A percentile compares a stretch with the other conserved stretches of the same genome.
These are phyloP conservation scores for Microstegium vimineum DNA, from an alignment of 176 grass and related monocot genomes.

Conservation along the genomic window DNA sequence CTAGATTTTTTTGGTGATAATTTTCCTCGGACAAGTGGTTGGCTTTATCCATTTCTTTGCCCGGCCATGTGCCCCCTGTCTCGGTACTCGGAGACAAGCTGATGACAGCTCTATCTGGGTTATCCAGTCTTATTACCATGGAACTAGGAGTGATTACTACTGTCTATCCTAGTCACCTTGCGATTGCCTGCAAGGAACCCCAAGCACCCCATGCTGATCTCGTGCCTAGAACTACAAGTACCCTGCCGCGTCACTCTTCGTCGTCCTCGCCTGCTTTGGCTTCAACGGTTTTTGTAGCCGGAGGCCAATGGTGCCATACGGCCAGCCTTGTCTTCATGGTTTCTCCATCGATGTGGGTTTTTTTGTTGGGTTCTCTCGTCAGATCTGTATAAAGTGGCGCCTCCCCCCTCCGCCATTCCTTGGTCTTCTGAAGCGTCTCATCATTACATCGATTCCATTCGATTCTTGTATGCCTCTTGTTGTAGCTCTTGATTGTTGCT, in stretches of 20 bases:
- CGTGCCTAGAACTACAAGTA: slow-evolving; percentile 8
- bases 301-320: slow-evolving; percentile 7
- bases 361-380: slow-evolving; percentile 23
- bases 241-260: slow-evolving; percentile 13
- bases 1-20: not conserved
- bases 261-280: slow-evolving; percentile 17
- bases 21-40: not conserved
- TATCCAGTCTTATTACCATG: not conserved
- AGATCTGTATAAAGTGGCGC: slow-evolving; percentile 39
- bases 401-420: not conserved
- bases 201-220: slow-evolving; percentile 8
- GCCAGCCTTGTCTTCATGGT: not conserved
- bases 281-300: slow-evolving; percentile 22
- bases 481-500: not conserved
- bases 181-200: slow-evolving; percentile 26
- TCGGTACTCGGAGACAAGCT: not conserved
- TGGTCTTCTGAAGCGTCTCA: not conserved
- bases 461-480: slow-evolving; percentile 18
- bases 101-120: not conserved
- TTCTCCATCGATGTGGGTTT: slow-evolving; percentile 2
- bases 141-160: not conserved
- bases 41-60: slow-evolving; percentile 11
- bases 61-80: slow-evolving; percentile 1
- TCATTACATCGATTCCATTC: not conserved
- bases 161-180: not conserved